phyloP scores from a whole-genome alignment of 208 protist genomes.

The Crithidia acanthocephali region DNA sequence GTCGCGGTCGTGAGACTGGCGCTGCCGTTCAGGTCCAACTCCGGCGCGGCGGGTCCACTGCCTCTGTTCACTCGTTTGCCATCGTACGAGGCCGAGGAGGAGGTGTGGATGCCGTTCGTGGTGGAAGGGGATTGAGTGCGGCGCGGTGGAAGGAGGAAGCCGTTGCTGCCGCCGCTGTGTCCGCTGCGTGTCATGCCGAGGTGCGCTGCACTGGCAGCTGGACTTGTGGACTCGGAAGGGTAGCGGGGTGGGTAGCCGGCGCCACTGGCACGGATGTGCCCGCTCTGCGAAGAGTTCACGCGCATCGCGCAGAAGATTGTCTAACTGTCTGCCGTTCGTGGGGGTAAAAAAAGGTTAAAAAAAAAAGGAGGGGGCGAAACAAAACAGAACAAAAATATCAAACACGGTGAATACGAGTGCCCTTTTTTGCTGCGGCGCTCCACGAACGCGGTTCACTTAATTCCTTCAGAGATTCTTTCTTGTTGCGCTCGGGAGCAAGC shows the following conservation, averaged over 20 bases:
- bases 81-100: slow-evolving; percentile 9
- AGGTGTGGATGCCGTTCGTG: not conserved
- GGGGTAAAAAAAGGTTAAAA: too few relatives aligned
- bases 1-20: not conserved
- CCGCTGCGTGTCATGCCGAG: not conserved
- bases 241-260: slow-evolving; percentile 4
- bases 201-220: not conserved
- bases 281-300: slow-evolving; percentile 11
- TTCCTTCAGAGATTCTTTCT: too few relatives aligned
- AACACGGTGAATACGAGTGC: too few relatives aligned
- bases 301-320: not conserved
- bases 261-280: not conserved
- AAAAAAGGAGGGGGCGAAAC: too few relatives aligned
- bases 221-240: slow-evolving; percentile 5
- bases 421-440: too few relatives aligned
- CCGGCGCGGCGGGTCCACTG: not conserved
- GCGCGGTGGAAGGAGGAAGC: not conserved
- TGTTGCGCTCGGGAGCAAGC: too few relatives aligned
- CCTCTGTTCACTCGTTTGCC: not conserved
- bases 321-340: too few relatives aligned
- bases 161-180: not conserved
- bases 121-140: not conserved
- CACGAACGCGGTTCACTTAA: too few relatives aligned
- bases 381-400: too few relatives aligned
- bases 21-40: slow-evolving; percentile 4